phyloP scores from a whole-genome alignment of 352 stramenopile species.

The Phytophthora citricola region DNA sequence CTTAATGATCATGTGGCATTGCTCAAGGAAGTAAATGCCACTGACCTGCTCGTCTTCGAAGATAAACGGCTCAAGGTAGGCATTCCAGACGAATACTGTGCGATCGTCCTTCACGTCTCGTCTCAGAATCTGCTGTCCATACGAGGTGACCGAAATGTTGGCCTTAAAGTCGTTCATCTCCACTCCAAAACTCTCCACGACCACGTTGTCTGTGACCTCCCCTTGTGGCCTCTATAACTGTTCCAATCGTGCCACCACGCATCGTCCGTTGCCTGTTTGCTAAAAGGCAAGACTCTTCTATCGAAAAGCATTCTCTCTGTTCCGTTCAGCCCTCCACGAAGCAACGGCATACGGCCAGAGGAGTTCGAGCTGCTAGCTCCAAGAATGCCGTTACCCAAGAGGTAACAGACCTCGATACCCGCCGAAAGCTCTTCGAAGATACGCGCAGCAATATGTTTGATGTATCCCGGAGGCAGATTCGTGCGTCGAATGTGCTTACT shows the following conservation, averaged over 20 bases:
- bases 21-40: constrained; percentile 51
- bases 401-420: background rate
- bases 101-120: background rate
- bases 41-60: constrained; percentile 51
- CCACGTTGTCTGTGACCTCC: background rate
- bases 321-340: background rate
- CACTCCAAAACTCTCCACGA: background rate
- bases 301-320: background rate
- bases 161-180: background rate
- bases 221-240: background rate
- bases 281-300: background rate
- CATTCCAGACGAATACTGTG: background rate
- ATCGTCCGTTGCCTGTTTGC: background rate
- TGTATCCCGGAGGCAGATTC: background rate
- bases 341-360: background rate
- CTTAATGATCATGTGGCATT: constrained; percentile 50
- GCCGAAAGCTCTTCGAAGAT: constrained; percentile 1
- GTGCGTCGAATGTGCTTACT: background rate
- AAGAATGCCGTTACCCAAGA: background rate
- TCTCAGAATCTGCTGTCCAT: background rate
- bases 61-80: constrained; percentile 50
- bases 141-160: background rate
- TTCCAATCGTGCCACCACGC: background rate
- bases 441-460: background rate
- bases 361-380: background rate